Conservation (phyloP, 2,329 filamentous ascomycete species). For the Beauveria caledonica region DNA sequence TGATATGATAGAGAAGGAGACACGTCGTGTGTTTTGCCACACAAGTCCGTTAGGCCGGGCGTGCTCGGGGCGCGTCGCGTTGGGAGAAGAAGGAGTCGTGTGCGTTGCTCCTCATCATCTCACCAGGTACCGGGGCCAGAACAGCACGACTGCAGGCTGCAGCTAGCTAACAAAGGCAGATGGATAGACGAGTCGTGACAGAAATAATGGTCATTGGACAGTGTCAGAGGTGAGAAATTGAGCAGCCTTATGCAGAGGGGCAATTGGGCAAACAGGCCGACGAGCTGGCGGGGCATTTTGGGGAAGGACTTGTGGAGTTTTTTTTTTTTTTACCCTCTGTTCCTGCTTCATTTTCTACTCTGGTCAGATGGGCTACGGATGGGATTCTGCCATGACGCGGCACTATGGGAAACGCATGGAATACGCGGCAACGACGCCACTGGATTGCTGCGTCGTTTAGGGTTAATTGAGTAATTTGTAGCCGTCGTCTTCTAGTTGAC, state of each 20-base stretch:
- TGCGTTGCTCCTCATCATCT: constrained; percentile 3
- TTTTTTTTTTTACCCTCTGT: not conserved
- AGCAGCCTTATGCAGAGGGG: not conserved
- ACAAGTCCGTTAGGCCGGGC: not conserved
- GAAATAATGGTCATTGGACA: not conserved
- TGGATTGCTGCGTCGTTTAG: not conserved
- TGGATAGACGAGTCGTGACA: not conserved
- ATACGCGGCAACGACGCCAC: not conserved
- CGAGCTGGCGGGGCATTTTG: constrained; percentile 7
- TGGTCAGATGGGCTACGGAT: not conserved
- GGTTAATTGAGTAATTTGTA: not conserved
- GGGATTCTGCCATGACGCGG: not conserved
- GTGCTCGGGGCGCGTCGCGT: constrained; percentile 5
- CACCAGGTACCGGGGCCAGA: not conserved
- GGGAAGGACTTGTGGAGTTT: not conserved
- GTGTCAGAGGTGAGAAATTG: not conserved
- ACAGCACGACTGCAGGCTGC: not conserved
- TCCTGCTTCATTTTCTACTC: not conserved
- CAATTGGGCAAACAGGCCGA: not conserved
- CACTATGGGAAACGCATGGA: not conserved
- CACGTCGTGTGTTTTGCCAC: not conserved
- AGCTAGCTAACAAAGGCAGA: not conserved
- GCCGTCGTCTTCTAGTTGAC: not conserved
- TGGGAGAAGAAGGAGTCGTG: not conserved
- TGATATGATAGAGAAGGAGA: too few species aligned